These are phyloP conservation scores for Groenewaldozyma auringiensis DNA, from an alignment of 1,139 yeast species.

Conservation along the genomic window DNA sequence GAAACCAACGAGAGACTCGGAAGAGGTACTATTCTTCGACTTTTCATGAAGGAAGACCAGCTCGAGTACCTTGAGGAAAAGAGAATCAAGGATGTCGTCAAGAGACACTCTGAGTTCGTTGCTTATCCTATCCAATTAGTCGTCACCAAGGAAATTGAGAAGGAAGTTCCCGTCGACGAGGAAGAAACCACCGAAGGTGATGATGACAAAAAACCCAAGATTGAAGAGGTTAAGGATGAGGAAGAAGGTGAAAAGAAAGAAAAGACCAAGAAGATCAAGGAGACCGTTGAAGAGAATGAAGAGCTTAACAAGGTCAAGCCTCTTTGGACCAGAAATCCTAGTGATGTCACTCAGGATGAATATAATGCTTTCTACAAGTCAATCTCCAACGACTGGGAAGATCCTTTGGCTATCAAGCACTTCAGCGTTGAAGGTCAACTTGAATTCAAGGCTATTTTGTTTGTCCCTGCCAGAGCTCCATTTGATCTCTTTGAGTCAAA, in stretches of 20 bases:
- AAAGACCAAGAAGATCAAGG: conserved; percentile 77
- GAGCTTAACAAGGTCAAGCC: conserved; percentile 99
- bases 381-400: conserved; percentile 99
- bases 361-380: conserved; percentile 99
- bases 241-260: conserved; percentile 57
- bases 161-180: conserved; percentile 76
- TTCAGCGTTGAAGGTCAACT: conserved; percentile 99
- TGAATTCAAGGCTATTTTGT: conserved; percentile 96
- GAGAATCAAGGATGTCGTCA: conserved; percentile 98
- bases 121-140: conserved; percentile 98
- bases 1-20: conserved; percentile 73
- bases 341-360: conserved; percentile 96
- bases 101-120: conserved; percentile 99
- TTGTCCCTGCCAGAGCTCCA: conserved; percentile 99
- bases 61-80: conserved; percentile 98
- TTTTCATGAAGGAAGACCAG: conserved; percentile 98
- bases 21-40: conserved; percentile 94
- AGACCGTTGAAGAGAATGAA: conserved; percentile 81
- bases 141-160: conserved; percentile 98
- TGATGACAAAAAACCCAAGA: conserved; percentile 52
- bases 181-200: conserved; percentile 51
- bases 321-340: conserved; percentile 98
- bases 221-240: conserved; percentile 65
- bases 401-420: conserved; percentile 98
- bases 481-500: conserved; percentile 93